A percentile compares a stretch with the other conserved stretches of the same genome.
Conservation (phyloP, 257 asterid species). For the Eucommia ulmoides region DNA sequence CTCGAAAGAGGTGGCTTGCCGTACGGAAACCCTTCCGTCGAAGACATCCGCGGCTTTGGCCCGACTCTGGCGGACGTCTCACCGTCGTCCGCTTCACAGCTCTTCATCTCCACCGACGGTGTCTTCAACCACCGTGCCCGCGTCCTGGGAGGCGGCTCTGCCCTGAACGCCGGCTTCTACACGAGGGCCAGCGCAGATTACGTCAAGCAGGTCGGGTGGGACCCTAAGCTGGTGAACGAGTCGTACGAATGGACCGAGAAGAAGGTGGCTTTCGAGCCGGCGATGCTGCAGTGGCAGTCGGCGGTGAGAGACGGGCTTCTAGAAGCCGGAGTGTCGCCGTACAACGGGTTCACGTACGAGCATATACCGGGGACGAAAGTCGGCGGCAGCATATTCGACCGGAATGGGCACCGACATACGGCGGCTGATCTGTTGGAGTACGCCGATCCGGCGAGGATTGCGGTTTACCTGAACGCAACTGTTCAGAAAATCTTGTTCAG, state of each 20-base stretch:
- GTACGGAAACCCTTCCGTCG: not conserved
- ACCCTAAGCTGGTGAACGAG: not conserved
- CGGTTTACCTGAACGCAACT: not conserved
- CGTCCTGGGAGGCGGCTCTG: not conserved
- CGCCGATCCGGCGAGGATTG: not conserved
- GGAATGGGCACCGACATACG: not conserved
- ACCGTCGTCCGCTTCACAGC: not conserved
- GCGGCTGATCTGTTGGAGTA: slow-evolving; percentile 1
- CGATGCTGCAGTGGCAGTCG: not conserved
- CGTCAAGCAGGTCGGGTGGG: not conserved
- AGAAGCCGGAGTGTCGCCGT: not conserved
- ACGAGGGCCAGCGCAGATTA: not conserved
- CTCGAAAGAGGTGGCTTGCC: not conserved
- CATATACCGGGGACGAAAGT: not conserved
- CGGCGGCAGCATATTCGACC: not conserved
- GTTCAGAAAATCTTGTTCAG: not conserved
- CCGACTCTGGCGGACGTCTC: not conserved
- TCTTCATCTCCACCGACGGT: not conserved
- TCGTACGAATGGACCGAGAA: slow-evolving; percentile 1
- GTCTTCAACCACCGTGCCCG: slow-evolving; percentile 2
- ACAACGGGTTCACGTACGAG: not conserved
- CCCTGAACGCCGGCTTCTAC: not conserved
- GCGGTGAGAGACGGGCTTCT: not conserved
- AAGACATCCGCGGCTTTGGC: not conserved
- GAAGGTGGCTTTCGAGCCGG: not conserved